A percentile compares a stretch with the other conserved stretches of the same genome.
Conservation (phyloP, 352 stramenopile species). For the Aphanomyces cochlioides region DNA sequence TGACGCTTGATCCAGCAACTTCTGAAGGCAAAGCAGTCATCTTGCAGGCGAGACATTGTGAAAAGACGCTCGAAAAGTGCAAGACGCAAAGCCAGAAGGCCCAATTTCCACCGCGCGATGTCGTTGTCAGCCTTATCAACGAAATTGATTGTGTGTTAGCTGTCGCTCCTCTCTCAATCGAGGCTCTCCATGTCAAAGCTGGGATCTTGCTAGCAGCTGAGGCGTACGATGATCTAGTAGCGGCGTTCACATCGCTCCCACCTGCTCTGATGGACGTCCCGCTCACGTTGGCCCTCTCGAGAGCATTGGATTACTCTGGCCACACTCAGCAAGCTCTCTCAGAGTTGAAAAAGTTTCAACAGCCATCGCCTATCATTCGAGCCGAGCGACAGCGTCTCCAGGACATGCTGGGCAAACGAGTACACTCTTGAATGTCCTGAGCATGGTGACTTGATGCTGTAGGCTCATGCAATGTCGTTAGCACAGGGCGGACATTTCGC, state of each 20-base stretch:
- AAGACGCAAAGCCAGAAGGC: background rate
- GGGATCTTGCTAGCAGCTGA: background rate
- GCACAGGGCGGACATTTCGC: slow-evolving; percentile 10
- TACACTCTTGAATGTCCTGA: background rate
- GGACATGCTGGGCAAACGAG: slow-evolving; percentile 11
- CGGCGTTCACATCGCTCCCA: background rate
- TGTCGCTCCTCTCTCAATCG: slow-evolving; percentile 3
- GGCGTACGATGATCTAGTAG: slow-evolving; percentile 1
- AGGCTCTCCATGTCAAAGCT: slow-evolving; percentile 17
- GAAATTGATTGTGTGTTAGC: slow-evolving; percentile 13
- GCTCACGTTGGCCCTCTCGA: background rate
- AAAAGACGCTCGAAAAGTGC: background rate
- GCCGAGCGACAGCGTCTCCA: background rate
- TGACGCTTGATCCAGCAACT: background rate
- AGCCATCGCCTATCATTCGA: background rate
- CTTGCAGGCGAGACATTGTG: background rate
- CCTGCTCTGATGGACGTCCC: slow-evolving; percentile 3
- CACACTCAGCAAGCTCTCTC: background rate
- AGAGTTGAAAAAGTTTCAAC: slow-evolving; percentile 8
- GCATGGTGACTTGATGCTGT: too few relatives aligned
- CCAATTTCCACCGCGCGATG: background rate
- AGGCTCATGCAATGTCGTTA: slow-evolving; percentile 2
- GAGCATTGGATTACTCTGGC: slow-evolving; percentile 6
- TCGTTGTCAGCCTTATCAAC: background rate
- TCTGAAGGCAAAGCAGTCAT: background rate